Base-by-base conservation (phyloP, 1,139 yeast species). In the Pichia sp. region DNA sequence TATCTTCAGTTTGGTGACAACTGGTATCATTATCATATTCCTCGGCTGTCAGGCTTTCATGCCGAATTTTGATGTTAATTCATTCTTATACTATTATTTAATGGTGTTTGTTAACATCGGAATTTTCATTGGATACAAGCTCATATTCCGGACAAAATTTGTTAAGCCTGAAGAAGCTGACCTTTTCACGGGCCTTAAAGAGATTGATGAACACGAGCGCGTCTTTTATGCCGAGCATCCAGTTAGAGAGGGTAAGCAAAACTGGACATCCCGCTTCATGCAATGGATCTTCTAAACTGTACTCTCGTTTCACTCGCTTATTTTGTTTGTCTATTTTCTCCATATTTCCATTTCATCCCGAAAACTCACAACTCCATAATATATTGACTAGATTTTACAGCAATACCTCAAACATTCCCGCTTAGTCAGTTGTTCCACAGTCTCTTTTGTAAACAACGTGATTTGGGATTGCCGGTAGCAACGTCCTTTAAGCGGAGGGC, bases 91-190 rank as follows among this genome's bases (percentile, higher is more conserved):
- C 52, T 62, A 59, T 43, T 70, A 70, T 45, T 56, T 69, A 29
- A 66, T 64, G 67, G 51, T 64, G 25, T 64, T 64, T 38, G 60
- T 66, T 22, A 47, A 59, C 16, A 41, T 60, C 29, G 63, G 51
- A 7, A 53, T 62, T 15, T 65, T 50, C 48, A 34, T 58, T 8
- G 39, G 50, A 29, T 66, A 66, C 64, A 66, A 67, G 58, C 14
- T 67, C 3, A 13, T 59, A 32, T 63, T 58, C 49, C 69, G 60
- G 53, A 69, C 78, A 19, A 63, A 56, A 38, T 47, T 63, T 37
- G 57, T 66, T 34, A 60, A 53, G 27, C 58, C 75, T 4, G 50
- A 51, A 20, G 74, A 71, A 38, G 70, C 68, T 27, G 79, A 74
- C 52, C 53, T 74, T 55, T 34, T 44, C 3, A 35, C 51, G 3